phyloP scores from a whole-genome alignment of 139 green algal genomes.

The Chlorella sp. region DNA sequence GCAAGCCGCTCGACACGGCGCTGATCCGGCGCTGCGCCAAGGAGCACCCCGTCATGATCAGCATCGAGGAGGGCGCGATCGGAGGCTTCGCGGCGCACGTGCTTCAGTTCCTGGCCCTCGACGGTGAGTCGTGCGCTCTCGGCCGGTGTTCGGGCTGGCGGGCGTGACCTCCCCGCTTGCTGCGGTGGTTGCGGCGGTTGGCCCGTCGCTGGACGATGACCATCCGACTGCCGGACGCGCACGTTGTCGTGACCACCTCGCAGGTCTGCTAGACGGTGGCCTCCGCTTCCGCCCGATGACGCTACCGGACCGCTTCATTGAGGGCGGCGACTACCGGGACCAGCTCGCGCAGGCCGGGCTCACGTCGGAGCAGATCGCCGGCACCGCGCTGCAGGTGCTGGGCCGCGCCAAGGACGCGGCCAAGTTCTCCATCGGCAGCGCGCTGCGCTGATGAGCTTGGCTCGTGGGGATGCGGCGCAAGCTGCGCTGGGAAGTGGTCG shows the following conservation, averaged over 20 bases:
- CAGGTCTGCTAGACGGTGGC: conserved; percentile 83
- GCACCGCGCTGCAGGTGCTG: conserved; percentile 59
- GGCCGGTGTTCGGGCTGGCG: not conserved
- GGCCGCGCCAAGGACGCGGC: conserved; percentile 25
- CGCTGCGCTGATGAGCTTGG: too few species aligned
- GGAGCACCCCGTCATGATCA: conserved; percentile 91
- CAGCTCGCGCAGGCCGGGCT: conserved; percentile 91
- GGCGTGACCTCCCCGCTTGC: not conserved
- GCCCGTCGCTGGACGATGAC: not conserved
- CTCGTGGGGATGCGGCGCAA: too few species aligned
- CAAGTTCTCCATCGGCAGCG: conserved; percentile 24
- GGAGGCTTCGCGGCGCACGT: conserved; percentile 96
- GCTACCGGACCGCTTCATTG: conserved; percentile 91
- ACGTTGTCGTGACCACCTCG: not conserved
- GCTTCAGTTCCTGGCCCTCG: conserved; percentile 81
- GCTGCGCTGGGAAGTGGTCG: too few species aligned
- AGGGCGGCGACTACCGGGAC: conserved; percentile 79
- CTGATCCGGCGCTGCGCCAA: conserved; percentile 54
- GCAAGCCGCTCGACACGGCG: conserved; percentile 93
- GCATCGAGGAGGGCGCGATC: conserved; percentile 94
- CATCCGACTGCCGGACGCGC: not conserved
- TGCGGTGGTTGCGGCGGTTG: not conserved
- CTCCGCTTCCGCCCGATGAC: conserved; percentile 94
- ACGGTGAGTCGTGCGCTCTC: conserved; percentile 40
- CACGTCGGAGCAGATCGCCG: conserved; percentile 78